Evolutionary conservation across 306 rosid species (phyloP).

Genomic region (Cajanus cajan): DNA sequence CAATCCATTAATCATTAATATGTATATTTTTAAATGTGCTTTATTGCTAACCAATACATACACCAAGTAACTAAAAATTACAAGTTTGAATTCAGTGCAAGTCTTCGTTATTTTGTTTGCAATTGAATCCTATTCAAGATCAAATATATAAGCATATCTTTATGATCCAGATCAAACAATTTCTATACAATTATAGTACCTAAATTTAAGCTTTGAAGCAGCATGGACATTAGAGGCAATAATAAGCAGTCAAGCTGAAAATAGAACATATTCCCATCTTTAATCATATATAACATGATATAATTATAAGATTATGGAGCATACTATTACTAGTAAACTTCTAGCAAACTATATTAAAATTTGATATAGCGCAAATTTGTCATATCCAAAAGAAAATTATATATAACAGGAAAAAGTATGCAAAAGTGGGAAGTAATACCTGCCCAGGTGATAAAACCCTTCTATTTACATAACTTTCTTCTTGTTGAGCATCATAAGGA

Average conservation of each 20-base stretch:
- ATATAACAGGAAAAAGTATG: neutral
- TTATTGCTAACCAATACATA: neutral
- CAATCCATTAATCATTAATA: neutral
- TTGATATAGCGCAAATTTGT: neutral
- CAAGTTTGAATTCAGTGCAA: conserved; percentile 21
- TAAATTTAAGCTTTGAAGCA: conserved; percentile 25
- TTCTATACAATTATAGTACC: neutral
- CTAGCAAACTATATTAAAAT: neutral
- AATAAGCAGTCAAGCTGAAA: conserved; percentile 1
- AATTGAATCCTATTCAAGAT: neutral
- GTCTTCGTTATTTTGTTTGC: neutral
- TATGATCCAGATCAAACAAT: neutral
- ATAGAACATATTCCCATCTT: neutral
- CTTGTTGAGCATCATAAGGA: conserved; percentile 63
- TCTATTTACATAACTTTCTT: conserved; percentile 51
- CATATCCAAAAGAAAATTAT: conserved; percentile 14
- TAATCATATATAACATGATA: neutral
- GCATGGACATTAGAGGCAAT: neutral
- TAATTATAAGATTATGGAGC: neutral
- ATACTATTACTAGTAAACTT: neutral
- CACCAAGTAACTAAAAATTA: conserved; percentile 1
- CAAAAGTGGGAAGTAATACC: conserved; percentile 46
- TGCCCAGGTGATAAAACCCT: conserved; percentile 78
- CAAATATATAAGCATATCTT: neutral
- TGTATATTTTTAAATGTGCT: neutral